These are phyloP conservation scores for Syzygium syzygioides DNA, from an alignment of 441 rosid genomes.

Conservation along the genomic window DNA sequence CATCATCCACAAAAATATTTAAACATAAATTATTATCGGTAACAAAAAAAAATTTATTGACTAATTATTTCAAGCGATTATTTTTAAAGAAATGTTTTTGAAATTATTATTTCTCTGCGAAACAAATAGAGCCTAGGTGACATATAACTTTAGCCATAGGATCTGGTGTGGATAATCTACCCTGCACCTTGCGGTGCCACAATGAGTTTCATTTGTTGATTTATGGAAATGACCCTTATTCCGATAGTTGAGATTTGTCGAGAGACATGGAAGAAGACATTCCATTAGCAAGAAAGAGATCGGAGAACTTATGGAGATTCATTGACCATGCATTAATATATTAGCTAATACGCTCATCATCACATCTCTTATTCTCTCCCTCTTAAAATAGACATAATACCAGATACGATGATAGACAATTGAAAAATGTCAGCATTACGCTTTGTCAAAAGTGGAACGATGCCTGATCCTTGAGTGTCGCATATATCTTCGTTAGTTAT, in stretches of 20 bases:
- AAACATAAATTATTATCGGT: no score
- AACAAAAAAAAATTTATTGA: no score
- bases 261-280: background rate
- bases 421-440: background rate
- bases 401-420: background rate
- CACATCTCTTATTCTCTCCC: background rate
- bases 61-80: no score
- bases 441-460: background rate
- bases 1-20: no score
- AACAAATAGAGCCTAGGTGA: background rate
- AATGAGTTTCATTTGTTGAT: background rate
- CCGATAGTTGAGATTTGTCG: background rate
- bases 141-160: background rate
- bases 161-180: background rate
- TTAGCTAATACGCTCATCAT: background rate
- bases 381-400: background rate
- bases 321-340: background rate
- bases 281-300: background rate
- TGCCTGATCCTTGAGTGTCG: background rate
- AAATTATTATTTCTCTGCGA: background rate
- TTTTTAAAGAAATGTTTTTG: no score
- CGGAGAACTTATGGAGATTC: background rate
- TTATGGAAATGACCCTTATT: background rate
- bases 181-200: background rate
- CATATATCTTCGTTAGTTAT: background rate